Evolutionary conservation across 805 yeast genomes (phyloP), one percentile per base, ranked within the genome.

Genomic region (Lipomyces starkeyi): DNA sequence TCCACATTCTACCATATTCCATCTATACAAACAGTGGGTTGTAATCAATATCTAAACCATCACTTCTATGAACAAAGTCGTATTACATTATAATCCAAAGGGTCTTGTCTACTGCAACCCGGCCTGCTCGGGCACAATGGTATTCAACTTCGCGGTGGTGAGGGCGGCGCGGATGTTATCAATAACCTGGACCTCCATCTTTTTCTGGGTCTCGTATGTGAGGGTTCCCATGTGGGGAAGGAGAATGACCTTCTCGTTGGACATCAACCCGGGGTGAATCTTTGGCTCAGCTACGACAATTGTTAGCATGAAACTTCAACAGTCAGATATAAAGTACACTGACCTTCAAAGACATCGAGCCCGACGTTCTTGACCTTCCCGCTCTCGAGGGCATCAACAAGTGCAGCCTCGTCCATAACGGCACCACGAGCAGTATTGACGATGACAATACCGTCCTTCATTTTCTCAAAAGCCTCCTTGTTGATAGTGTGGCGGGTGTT

Each of bases 351-450:
- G 47, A 88, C 92, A 73, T 88, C 92, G 2, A 88, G 76, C 6
- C 90, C 92, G 67, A 83, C 87, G 7, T 85, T 77, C 8, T 83
- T 82, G 43, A 88, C 81, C 74, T 86, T 84, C 13, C 90, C 90
- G 14, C 78, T 74, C 67, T 83, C 82, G 63, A 88, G 79, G 4
- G 84, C 84, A 13, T 80, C 81, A 2, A 84, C 80, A 58, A 88
- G 78, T 13, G 86, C 86, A 17, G 77, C 73, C 75, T 88, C 92
- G 73, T 88, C 87, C 65, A 88, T 76, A 32, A 93, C 87, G 2
- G 94, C 89, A 22, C 98, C 98, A 75, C 98, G 85, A 5, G 97
- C 95, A 13, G 97, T 91, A 80, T 93, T 93, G 54, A 91, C 88
- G 34, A 88, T 80, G 17, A 90, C 86, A 43, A 88, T 93, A 54